These are phyloP conservation scores for Candida corydali DNA, from an alignment of 805 yeast species.

Conservation along the genomic window DNA sequence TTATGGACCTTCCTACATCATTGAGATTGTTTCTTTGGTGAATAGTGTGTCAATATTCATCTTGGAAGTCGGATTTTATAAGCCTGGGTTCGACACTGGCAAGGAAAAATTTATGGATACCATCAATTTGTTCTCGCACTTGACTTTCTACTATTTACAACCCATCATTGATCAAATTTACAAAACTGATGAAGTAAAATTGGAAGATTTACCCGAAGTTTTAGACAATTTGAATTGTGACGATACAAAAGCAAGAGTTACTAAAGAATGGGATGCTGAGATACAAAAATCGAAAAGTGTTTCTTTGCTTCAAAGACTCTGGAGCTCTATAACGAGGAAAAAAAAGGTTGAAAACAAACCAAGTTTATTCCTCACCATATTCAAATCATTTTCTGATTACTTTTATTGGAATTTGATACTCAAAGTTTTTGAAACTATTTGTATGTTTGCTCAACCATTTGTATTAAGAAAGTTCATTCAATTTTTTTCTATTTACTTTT, in stretches of 20 bases:
- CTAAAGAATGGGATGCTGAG: slow-evolving; percentile 20
- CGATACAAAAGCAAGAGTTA: slow-evolving; percentile 16
- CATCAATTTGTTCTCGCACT: slow-evolving; percentile 17
- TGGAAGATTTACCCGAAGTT: slow-evolving; percentile 61
- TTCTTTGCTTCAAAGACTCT: slow-evolving; percentile 2
- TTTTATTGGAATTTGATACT: slow-evolving; percentile 5
- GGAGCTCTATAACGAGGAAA: slow-evolving; percentile 6
- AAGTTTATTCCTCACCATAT: slow-evolving; percentile 11
- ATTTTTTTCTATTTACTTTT: slow-evolving; percentile 17
- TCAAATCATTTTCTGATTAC: slow-evolving; percentile 12
- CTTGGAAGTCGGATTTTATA: slow-evolving; percentile 15
- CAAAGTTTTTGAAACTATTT: slow-evolving; percentile 19
- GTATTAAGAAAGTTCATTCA: slow-evolving; percentile 25
- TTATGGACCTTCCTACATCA: slow-evolving; percentile 6
- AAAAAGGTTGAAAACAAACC: slow-evolving; percentile 10
- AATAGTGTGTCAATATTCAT: slow-evolving; percentile 15
- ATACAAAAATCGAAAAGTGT: slow-evolving; percentile 10
- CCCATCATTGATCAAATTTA: slow-evolving; percentile 23
- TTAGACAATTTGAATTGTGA: slow-evolving; percentile 13
- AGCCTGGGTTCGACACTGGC: slow-evolving; percentile 17
- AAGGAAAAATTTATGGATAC: slow-evolving; percentile 23
- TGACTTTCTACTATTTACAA: slow-evolving; percentile 25
- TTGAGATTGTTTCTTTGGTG: slow-evolving; percentile 13
- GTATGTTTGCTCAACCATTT: slow-evolving; percentile 25
- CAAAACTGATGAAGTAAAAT: slow-evolving; percentile 17